Percentiles rank a stretch among this genome's conserved stretches.
Evolutionary conservation across 352 stramenopile species (phyloP).

Genomic region (Pythium aristosporum): DNA sequence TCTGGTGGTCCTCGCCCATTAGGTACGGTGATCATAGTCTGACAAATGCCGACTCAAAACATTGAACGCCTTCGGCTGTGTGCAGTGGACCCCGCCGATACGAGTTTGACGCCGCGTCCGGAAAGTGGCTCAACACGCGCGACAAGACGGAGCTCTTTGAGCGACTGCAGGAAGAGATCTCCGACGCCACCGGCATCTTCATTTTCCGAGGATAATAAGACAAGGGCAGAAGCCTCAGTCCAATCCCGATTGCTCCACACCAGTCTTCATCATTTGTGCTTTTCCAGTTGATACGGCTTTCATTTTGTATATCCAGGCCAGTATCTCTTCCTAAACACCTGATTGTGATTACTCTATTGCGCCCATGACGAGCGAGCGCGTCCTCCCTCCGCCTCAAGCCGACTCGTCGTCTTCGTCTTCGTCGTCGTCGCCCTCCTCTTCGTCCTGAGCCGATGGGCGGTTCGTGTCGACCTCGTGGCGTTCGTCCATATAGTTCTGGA

Average conservation of each 20-base stretch:
- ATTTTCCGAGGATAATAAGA: conserved; percentile 52
- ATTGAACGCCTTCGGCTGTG: not conserved
- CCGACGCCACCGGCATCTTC: conserved; percentile 75
- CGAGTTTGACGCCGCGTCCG: conserved; percentile 69
- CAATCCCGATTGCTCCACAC: too few relatives aligned
- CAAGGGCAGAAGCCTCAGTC: not conserved
- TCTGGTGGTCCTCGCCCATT: conserved; percentile 97
- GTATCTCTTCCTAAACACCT: not conserved
- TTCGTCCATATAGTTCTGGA: conserved; percentile 73
- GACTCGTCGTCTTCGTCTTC: conserved; percentile 31
- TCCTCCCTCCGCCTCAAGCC: not conserved
- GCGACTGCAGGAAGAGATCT: conserved; percentile 73
- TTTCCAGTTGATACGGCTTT: not conserved
- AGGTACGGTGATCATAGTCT: conserved; percentile 40
- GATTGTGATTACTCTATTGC: conserved; percentile 11
- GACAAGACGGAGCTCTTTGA: conserved; percentile 75
- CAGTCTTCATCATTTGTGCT: too few relatives aligned
- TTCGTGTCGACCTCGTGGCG: conserved; percentile 68
- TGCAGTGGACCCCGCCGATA: conserved; percentile 86
- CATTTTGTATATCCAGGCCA: not conserved
- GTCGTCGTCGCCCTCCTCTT: conserved; percentile 38
- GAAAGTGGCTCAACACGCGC: conserved; percentile 82
- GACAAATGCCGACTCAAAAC: too few relatives aligned
- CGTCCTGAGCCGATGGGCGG: conserved; percentile 4
- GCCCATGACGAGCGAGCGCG: not conserved